Base-by-base conservation (phyloP, 1,284 basidiomycete genomes). In the Thelephora terrestris region DNA sequence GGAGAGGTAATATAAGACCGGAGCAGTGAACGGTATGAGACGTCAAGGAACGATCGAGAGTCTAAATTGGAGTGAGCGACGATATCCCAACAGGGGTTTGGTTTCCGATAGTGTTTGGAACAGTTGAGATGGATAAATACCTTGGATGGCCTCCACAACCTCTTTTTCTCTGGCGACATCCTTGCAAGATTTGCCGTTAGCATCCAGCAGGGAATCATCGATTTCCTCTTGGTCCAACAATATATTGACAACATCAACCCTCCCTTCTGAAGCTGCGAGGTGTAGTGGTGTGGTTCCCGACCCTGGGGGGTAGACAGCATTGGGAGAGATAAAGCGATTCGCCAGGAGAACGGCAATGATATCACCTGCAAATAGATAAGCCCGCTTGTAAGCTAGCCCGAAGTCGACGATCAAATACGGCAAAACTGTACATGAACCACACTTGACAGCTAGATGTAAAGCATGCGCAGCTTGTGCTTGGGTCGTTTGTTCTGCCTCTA, bases 251-350 rank as follows among this genome's bases (percentile, higher is more conserved):
- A 90, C 78, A 51, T 97, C 94, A 2, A 75, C 67, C 34, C 94
- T 74, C 4, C 87, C 88, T 1, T 93, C 73, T 1, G 84, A 81
- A 0, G 87, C 81, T 0, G 93, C 92, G 7, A 97, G 75, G 62
- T 98, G 94, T 0, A 97, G 73, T 0, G 93, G 75, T 0, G 92
- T 93, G 5, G 84, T 87, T 2, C 83, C 81, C 0, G 85, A 82
- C 2, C 74, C 78, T 0, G 78, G 73, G 0, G 83, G 79, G 50
- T 89, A 74, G 16, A 84, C 63, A 12, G 84, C 78, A 56, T 87
- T 86, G 0, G 88, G 85, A 35, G 86, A 89, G 29, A 90, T 83
- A 29, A 79, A 73, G 54, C 83, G 75, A 68, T 92, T 76, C 9
- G 79, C 74, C 44, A 92, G 69, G 14, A 94, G 71, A 5, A 91